Conservation (phyloP, 1,284 basidiomycete species). For the Ustilago sp. region DNA sequence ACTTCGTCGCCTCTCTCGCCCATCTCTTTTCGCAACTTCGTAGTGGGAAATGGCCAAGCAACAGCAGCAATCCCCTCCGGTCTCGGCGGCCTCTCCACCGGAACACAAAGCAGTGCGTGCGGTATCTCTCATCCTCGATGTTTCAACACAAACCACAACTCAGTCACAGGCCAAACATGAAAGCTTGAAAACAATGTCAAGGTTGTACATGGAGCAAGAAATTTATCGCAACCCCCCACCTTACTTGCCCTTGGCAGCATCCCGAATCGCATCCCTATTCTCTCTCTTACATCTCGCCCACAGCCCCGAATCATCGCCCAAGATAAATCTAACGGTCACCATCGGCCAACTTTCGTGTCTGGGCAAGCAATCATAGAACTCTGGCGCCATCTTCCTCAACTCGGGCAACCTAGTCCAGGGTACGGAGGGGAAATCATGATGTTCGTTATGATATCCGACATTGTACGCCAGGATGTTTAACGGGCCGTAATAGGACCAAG, state of each 20-base stretch:
- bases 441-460: constrained; percentile 98
- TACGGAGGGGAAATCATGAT: constrained; percentile 97
- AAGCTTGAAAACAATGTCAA: background rate
- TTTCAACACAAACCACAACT: no score
- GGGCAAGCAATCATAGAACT: constrained; percentile 91
- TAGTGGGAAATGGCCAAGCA: constrained; percentile 42
- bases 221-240: background rate
- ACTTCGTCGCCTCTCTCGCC: background rate
- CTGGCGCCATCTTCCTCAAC: constrained; percentile 83
- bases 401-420: constrained; percentile 94
- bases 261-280: constrained; percentile 21
- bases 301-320: constrained; percentile 72
- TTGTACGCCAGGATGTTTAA: constrained; percentile 95
- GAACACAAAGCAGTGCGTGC: background rate
- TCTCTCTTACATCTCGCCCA: constrained; percentile 62
- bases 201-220: background rate
- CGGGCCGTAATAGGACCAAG: constrained; percentile 94
- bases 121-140: no score
- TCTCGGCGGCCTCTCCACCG: constrained; percentile 32
- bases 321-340: constrained; percentile 92
- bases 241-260: background rate
- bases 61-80: constrained; percentile 33
- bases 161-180: background rate
- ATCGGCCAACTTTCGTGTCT: constrained; percentile 92
- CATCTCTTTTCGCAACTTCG: background rate